Evolutionary conservation across 2,329 filamentous ascomycete species (phyloP), one percentile per base, ranked within the genome.

Genomic region (Ceratocystis destructans): DNA sequence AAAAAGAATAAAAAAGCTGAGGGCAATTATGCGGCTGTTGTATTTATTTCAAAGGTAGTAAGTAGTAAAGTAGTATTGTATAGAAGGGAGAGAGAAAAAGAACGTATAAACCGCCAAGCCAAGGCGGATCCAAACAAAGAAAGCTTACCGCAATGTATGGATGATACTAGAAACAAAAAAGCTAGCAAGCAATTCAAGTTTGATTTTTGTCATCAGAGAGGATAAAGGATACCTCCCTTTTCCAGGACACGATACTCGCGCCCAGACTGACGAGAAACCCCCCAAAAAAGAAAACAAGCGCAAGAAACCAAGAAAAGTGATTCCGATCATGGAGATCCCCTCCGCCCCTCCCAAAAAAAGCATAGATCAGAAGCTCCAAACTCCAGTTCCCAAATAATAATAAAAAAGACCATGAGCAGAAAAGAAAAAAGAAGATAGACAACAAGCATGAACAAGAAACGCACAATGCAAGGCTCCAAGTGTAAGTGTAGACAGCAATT

Each of bases 301-400:
- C 41, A 66, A 41, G 64, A 61, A 61, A 31, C n/a, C 20, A 57
- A 50, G 31, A 25, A 5, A 33, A 50, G 17, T 33, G 8, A 37
- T 61, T 62, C 63, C 22, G 59, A 67, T 62, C 66, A 65, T 33
- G 48, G 62, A 44, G 64, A 66, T 44, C 62, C 63, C 22, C 12
- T 41, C 37, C 37, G 12, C 37, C 37, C 10, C 28, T 3, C 28
- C 28, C 2, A 28, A 48, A 45, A 62, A 69, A 65, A 64, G n/a
- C 31, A 64, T 57, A 50, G 61, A 37, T 57, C 44, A 22, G 45
- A 57, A 59, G n/a, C 48, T 20, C 63, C 46, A 59, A 59, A 59
- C 55, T 31, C 55, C 55, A 25, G 28, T 59, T 59, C 55, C 55
- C 55, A 37, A 66, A n/a, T 10, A 67, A 63, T 69, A 59, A 46